Evolutionary conservation across 768 basidiomycete genomes (phyloP).

Genomic region (Cyclocybe cylindracea): DNA sequence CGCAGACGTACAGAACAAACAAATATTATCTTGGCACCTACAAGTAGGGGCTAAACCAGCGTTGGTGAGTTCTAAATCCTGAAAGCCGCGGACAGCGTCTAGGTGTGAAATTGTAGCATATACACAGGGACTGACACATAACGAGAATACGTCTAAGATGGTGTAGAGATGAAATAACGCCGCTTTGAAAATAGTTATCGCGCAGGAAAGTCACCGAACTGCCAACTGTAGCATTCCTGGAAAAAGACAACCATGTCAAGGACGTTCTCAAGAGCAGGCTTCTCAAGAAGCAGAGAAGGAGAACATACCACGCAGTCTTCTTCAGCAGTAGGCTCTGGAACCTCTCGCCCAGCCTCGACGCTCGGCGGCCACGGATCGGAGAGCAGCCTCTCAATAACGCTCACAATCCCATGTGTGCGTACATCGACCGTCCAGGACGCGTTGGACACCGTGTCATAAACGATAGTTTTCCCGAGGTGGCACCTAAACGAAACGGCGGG

Average conservation of each 20-base stretch:
- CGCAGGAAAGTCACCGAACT: slow-evolving; percentile 50
- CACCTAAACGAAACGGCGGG: slow-evolving; percentile 46
- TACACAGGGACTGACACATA: no score
- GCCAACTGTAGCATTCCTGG: slow-evolving; percentile 74
- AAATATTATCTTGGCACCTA: no score
- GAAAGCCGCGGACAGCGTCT: no score
- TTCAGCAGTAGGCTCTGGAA: slow-evolving; percentile 54
- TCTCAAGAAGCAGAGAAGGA: background rate
- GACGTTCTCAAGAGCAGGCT: background rate
- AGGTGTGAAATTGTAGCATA: no score
- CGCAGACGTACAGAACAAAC: no score
- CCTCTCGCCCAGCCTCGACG: slow-evolving; percentile 60
- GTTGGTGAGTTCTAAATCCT: no score
- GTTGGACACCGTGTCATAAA: slow-evolving; percentile 91
- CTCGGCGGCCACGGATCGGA: slow-evolving; percentile 70
- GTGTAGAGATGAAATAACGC: no score
- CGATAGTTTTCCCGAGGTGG: slow-evolving; percentile 81
- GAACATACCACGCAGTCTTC: slow-evolving; percentile 70
- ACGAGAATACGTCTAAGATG: no score
- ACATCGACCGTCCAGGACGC: slow-evolving; percentile 85
- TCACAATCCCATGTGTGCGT: slow-evolving; percentile 77
- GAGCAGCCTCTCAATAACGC: slow-evolving; percentile 75
- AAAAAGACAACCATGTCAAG: background rate
- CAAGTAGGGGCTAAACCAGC: no score
- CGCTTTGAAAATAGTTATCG: background rate